Evolutionary conservation across 805 yeast genomes (phyloP).

Genomic region (Pichia ethanolica): DNA sequence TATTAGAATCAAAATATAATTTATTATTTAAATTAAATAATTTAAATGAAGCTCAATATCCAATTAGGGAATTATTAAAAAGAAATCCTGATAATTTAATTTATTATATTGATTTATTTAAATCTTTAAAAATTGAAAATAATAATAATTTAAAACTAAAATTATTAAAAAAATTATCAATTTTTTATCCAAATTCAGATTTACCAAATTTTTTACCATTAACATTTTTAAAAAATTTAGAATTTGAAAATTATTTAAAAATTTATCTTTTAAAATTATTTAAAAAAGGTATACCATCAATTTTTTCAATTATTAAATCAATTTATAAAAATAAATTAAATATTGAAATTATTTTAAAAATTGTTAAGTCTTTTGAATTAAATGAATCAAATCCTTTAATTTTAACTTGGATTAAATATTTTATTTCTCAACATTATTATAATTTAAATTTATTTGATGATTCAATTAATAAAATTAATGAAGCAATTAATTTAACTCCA

Average conservation of each 20-base stretch:
- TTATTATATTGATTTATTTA: constrained; percentile 64
- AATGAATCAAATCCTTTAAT: constrained; percentile 34
- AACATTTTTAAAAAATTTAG: constrained; percentile 49
- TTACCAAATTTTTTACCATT: constrained; percentile 75
- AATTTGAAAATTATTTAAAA: constrained; percentile 36
- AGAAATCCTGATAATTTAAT: constrained; percentile 76
- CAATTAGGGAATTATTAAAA: constrained; percentile 62
- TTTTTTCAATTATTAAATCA: constrained; percentile 80
- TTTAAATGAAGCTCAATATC: constrained; percentile 55
- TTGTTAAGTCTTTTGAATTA: constrained; percentile 44
- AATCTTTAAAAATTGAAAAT: constrained; percentile 46
- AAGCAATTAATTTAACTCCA: constrained; percentile 68
- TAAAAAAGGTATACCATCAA: constrained; percentile 79
- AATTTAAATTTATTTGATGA: constrained; percentile 41
- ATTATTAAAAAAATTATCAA: constrained; percentile 57
- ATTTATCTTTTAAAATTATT: constrained; percentile 57
- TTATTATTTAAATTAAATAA: constrained; percentile 46
- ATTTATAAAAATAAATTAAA: constrained; percentile 46
- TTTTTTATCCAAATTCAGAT: constrained; percentile 77
- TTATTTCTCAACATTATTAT: constrained; percentile 71
- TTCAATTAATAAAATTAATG: constrained; percentile 53
- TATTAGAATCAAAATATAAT: constrained; percentile 60
- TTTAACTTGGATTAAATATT: constrained; percentile 65
- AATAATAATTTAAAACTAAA: constrained; percentile 44
- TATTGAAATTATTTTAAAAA: constrained; percentile 37